Conservation (phyloP, 768 basidiomycete species). For the Lactarius hengduanensis region DNA sequence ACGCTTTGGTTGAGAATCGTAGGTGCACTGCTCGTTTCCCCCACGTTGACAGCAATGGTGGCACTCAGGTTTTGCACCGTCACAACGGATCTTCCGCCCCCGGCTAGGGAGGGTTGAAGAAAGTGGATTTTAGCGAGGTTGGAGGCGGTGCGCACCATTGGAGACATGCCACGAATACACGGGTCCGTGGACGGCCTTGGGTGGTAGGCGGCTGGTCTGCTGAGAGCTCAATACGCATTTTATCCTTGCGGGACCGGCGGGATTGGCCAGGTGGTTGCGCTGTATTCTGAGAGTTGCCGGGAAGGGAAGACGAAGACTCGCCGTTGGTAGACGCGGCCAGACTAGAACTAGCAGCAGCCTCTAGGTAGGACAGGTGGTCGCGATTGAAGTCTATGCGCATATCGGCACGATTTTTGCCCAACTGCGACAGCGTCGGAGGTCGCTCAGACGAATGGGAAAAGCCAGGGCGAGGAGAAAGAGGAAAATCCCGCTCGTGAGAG, state of each 20-base stretch:
- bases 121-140: constrained; percentile 7
- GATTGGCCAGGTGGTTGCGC: neutral
- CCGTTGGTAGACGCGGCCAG: constrained; percentile 8
- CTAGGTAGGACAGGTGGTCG: neutral
- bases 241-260: constrained; percentile 27
- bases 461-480: neutral
- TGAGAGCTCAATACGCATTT: constrained; percentile 64
- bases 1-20: constrained; percentile 71
- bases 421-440: neutral
- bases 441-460: neutral
- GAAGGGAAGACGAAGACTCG: constrained; percentile 5
- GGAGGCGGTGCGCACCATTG: constrained; percentile 55
- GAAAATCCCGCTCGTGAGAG: neutral
- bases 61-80: constrained; percentile 75
- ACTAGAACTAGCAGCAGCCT: constrained; percentile 8
- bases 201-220: constrained; percentile 78
- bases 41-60: constrained; percentile 64
- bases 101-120: constrained; percentile 47
- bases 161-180: constrained; percentile 76
- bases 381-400: neutral
- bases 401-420: neutral
- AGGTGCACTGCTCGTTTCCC: constrained; percentile 49
- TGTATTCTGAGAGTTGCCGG: neutral
- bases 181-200: constrained; percentile 70
- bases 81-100: constrained; percentile 76